A percentile compares a stretch with the other conserved stretches of the same genome.
These are phyloP conservation scores for Senna tora DNA, from an alignment of 306 rosid genomes.

Conservation along the genomic window DNA sequence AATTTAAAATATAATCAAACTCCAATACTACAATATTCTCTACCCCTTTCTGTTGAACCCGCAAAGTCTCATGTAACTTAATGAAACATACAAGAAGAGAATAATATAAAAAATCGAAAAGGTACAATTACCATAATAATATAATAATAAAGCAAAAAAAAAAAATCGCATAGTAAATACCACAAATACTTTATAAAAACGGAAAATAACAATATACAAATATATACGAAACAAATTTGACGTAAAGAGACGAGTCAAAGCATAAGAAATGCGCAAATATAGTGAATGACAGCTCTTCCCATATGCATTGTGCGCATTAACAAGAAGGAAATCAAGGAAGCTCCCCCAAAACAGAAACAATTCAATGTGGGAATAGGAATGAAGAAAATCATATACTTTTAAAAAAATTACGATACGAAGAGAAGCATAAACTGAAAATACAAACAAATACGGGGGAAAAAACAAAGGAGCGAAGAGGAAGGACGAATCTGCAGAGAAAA, in stretches of 20 bases:
- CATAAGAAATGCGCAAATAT: conserved; percentile 29
- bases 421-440: conserved; percentile 9
- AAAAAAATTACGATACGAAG: conserved; percentile 31
- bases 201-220: neutral
- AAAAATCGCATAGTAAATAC: neutral
- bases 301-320: conserved; percentile 53
- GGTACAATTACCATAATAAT: conserved; percentile 24
- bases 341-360: conserved; percentile 28
- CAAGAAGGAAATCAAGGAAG: conserved; percentile 36
- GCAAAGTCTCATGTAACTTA: conserved; percentile 31
- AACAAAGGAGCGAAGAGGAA: conserved; percentile 36
- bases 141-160: neutral
- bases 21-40: neutral
- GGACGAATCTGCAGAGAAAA: conserved; percentile 61
- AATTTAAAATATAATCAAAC: conserved; percentile 14
- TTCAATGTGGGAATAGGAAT: conserved; percentile 28
- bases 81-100: conserved; percentile 13
- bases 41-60: conserved; percentile 11
- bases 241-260: conserved; percentile 18
- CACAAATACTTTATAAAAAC: neutral
- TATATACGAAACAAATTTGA: neutral
- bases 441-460: conserved; percentile 9
- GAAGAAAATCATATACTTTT: conserved; percentile 18
- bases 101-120: conserved; percentile 12
- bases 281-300: conserved; percentile 23